Conservation (phyloP, 768 basidiomycete genomes). For the Leucosporidium yakuticum region DNA sequence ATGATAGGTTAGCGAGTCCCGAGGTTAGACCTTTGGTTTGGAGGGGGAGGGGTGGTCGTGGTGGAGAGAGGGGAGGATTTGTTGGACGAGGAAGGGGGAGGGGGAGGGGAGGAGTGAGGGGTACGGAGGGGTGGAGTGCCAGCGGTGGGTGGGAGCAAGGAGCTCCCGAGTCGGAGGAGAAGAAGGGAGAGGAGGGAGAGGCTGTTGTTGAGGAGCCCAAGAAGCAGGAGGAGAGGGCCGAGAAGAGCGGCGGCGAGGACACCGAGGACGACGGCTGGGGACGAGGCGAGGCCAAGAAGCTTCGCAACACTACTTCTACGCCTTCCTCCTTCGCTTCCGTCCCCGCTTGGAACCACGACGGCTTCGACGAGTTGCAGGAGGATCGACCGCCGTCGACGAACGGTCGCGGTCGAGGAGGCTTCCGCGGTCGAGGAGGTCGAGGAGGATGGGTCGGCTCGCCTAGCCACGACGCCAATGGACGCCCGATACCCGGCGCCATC, state of each 20-base stretch:
- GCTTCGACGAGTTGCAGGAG: conserved; percentile 66
- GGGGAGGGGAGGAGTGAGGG: conserved; percentile 4
- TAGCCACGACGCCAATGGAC: not conserved
- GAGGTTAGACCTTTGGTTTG: conserved; percentile 76
- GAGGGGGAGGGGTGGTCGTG: conserved; percentile 50
- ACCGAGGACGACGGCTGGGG: conserved; percentile 21
- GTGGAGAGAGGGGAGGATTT: not conserved
- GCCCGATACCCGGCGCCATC: conserved; percentile 17
- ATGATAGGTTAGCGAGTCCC: conserved; percentile 79
- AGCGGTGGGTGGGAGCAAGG: conserved; percentile 33
- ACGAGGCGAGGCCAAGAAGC: conserved; percentile 23
- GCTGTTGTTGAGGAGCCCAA: conserved; percentile 20
- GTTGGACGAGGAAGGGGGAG: conserved; percentile 40
- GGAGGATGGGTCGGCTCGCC: not conserved
- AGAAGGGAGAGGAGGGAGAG: conserved; percentile 60
- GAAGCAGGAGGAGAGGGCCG: conserved; percentile 40
- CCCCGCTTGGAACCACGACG: conserved; percentile 73
- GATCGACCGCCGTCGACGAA: not conserved
- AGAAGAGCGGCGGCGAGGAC: not conserved
- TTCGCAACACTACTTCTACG: not conserved
- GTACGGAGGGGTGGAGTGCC: conserved; percentile 29
- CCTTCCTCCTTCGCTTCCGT: conserved; percentile 40
- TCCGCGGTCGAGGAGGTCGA: conserved; percentile 1
- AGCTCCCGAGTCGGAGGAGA: conserved; percentile 48
- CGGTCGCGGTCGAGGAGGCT: not conserved